Base-by-base conservation (phyloP, 2,329 filamentous ascomycete species). In the Arachnopeziza araneosa region DNA sequence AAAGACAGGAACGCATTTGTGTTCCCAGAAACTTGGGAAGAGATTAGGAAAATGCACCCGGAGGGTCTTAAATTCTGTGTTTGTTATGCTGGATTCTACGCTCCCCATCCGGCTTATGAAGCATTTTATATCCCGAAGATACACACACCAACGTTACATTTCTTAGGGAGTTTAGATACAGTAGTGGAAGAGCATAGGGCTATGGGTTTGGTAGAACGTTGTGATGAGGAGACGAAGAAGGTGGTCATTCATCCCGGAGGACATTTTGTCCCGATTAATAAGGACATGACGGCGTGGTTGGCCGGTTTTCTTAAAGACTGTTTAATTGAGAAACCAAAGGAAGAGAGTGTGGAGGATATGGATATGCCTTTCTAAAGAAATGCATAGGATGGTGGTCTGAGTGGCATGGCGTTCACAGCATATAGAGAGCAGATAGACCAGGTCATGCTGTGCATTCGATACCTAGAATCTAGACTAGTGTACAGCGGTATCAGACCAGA, bases 221-320 rank as follows among this genome's bases (percentile, higher is more conserved):
- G 86, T 72, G 80, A 79, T 0, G 52, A 79, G 70, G 60, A 32
- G 30, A 64, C 32, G 17, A 62, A 59, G 32, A 78, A 84, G 64
- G 71, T 84, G 67, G 82, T 88, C 68, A 91, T 96, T 50, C 72
- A 74, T 74, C 93, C 93, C 1, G 93, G 93, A 8, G 93, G 93
- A 0, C 93, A 98, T 73, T 92, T 96, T 70, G 83, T 97, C 69
- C 93, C 93, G 0, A 86, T 91, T 61, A 85, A 87, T 66, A 91
- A 89, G 77, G 88, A 92, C 66, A 95, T 89, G 82, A 84, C 88
- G 22, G 87, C 88, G 78, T 88, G 88, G 32, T 75, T 96, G 65
- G 86, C 88, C 4, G 84, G 81, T 0, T 96, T 93, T 71, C 84
- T 95, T 54, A 79, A 77, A 67, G 80, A 82, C 63, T 64, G 62